A percentile compares a stretch with the other conserved stretches of the same genome.
phyloP scores from a whole-genome alignment of 1,139 yeast genomes.

The Taphrina confusa region DNA sequence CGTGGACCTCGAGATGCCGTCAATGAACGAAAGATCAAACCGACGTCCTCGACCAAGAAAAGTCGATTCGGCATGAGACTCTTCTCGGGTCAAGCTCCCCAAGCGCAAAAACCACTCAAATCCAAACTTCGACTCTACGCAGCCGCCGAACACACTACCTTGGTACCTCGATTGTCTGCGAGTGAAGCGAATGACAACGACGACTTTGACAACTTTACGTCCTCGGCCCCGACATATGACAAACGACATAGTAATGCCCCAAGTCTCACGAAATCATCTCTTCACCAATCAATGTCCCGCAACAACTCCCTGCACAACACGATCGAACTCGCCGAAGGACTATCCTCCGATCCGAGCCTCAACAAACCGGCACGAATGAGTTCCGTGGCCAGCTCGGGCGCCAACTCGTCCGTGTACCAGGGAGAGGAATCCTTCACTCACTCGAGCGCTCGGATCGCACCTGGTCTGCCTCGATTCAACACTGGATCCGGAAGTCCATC shows the following conservation, averaged over 20 bases:
- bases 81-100: conserved; percentile 2
- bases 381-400: conserved; percentile 13
- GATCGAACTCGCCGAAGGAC: conserved; percentile 5
- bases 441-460: background rate
- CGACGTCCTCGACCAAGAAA: conserved; percentile 11
- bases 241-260: conserved; percentile 17
- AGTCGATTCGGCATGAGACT: conserved; percentile 32
- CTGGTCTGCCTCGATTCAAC: background rate
- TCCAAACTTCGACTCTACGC: conserved; percentile 26
- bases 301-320: conserved; percentile 27
- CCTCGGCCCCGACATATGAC: conserved; percentile 6
- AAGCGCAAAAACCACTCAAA: conserved; percentile 8
- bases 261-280: conserved; percentile 24
- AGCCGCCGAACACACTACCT: conserved; percentile 37
- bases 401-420: background rate
- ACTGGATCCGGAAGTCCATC: background rate
- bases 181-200: conserved; percentile 36
- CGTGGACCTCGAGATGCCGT: conserved; percentile 35
- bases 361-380: conserved; percentile 1
- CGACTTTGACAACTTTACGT: conserved; percentile 26
- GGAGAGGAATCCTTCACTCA: background rate
- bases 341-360: conserved; percentile 5
- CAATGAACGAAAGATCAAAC: conserved; percentile 25
- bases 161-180: conserved; percentile 37
- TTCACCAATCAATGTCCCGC: conserved; percentile 7